Percentiles rank a stretch among this genome's conserved stretches.
Conservation (phyloP, 164 flowering plant species). For the Piper betle region DNA sequence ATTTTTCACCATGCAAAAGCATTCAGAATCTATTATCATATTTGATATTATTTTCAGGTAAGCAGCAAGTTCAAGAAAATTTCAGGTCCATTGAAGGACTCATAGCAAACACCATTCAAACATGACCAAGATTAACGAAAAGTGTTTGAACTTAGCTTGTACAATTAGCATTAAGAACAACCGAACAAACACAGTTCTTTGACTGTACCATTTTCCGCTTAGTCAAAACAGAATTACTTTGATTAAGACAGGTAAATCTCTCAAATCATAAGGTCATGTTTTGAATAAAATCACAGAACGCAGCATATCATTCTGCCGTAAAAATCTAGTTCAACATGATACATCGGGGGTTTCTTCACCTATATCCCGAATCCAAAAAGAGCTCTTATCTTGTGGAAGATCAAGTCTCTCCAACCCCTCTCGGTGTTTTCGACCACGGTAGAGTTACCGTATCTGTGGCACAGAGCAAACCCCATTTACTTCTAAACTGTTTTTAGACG, state of each 20-base stretch:
- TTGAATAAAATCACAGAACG: neutral
- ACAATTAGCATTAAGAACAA: neutral
- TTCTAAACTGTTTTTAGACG: neutral
- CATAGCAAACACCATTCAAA: too few species aligned
- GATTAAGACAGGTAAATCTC: neutral
- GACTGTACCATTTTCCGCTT: neutral
- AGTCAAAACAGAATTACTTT: neutral
- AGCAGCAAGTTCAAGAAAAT: too few species aligned
- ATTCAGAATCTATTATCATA: too few species aligned
- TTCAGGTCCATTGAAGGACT: too few species aligned
- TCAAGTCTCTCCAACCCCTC: conserved; percentile 86
- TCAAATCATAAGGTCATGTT: too few species aligned
- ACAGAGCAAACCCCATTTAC: neutral
- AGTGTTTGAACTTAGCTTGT: neutral
- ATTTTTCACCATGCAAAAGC: too few species aligned
- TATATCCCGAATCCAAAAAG: conserved; percentile 78
- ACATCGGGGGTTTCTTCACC: neutral
- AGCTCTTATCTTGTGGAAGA: conserved; percentile 70
- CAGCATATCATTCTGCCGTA: neutral
- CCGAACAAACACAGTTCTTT: neutral
- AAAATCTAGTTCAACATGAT: neutral
- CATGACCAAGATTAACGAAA: too few species aligned
- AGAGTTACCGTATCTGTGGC: conserved; percentile 72
- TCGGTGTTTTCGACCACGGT: conserved; percentile 93
- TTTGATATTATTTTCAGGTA: too few species aligned